Evolutionary conservation across 495 filamentous ascomycete species (phyloP).

Genomic region (Aspergillus wentii): DNA sequence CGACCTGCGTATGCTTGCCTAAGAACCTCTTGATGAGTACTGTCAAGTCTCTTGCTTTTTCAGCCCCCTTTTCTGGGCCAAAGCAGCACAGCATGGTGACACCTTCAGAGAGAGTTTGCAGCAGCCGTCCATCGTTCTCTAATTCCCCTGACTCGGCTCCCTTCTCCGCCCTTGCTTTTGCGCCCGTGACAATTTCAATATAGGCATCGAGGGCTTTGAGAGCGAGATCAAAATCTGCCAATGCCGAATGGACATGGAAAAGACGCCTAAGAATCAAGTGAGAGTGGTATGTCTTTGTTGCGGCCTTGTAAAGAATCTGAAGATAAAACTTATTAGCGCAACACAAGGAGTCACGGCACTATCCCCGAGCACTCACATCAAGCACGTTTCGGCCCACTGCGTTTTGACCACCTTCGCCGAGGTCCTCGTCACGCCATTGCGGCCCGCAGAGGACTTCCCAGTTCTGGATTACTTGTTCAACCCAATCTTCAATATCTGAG

Average conservation of each 20-base stretch:
- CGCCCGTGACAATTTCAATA: conserved; percentile 74
- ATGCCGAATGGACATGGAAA: conserved; percentile 77
- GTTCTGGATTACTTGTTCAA: conserved; percentile 72
- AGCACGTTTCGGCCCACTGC: conserved; percentile 65
- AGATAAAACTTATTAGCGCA: conserved; percentile 1
- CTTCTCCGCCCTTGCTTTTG: conserved; percentile 74
- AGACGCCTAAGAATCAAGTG: conserved; percentile 79
- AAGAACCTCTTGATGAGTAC: conserved; percentile 63
- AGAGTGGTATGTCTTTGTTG: conserved; percentile 91
- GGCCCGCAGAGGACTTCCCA: conserved; percentile 76
- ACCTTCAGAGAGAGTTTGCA: conserved; percentile 72
- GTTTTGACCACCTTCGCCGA: conserved; percentile 73
- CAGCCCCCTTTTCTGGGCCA: conserved; percentile 65
- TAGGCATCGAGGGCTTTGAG: conserved; percentile 86
- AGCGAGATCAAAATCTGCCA: conserved; percentile 86
- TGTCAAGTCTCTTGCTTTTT: conserved; percentile 68
- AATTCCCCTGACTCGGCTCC: conserved; percentile 70
- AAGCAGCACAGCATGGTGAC: conserved; percentile 78
- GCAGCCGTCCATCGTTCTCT: conserved; percentile 68
- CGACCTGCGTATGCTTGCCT: conserved; percentile 34
- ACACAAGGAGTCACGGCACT: too few species aligned
- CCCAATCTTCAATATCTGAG: conserved; percentile 73
- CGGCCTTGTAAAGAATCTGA: conserved; percentile 80
- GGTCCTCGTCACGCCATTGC: conserved; percentile 67
- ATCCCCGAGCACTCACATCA: conserved; percentile 52